Evolutionary conservation across 2,329 filamentous ascomycete species (phyloP).

Genomic region (Aspergillus aculeatus): DNA sequence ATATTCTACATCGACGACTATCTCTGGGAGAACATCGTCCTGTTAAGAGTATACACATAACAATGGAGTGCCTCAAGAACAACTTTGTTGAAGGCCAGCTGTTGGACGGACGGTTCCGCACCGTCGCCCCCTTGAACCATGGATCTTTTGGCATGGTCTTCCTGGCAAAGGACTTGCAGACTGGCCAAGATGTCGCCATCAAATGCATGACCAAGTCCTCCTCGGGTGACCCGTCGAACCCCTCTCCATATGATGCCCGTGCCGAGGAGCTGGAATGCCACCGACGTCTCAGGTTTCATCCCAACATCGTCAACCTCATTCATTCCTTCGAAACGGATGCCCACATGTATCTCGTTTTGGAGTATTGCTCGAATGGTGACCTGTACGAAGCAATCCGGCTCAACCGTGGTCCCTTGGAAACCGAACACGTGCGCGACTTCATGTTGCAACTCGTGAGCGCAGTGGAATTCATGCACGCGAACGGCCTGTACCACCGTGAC

Average conservation of each 20-base stretch:
- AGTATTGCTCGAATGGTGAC: slow-evolving; percentile 93
- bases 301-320: slow-evolving; percentile 90
- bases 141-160: slow-evolving; percentile 99
- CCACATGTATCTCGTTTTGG: slow-evolving; percentile 88
- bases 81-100: slow-evolving; percentile 37
- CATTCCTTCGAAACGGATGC: slow-evolving; percentile 88
- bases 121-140: slow-evolving; percentile 92
- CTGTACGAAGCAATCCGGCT: slow-evolving; percentile 95
- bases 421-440: slow-evolving; percentile 93
- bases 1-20: neutral
- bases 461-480: slow-evolving; percentile 84
- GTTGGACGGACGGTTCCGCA: slow-evolving; percentile 74
- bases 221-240: slow-evolving; percentile 58
- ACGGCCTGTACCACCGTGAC: slow-evolving; percentile 92
- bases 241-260: slow-evolving; percentile 75
- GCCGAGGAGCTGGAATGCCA: slow-evolving; percentile 66
- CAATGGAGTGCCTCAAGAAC: slow-evolving; percentile 38
- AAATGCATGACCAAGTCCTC: slow-evolving; percentile 90
- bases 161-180: slow-evolving; percentile 76
- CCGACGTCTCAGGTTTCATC: slow-evolving; percentile 71
- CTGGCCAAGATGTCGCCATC: slow-evolving; percentile 81
- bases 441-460: slow-evolving; percentile 93
- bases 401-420: slow-evolving; percentile 84
- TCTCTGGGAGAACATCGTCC: slow-evolving; percentile 18
- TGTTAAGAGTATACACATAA: slow-evolving; percentile 20